These are phyloP conservation scores for Phallus indusiatus DNA, from an alignment of 768 basidiomycete genomes.

Conservation along the genomic window DNA sequence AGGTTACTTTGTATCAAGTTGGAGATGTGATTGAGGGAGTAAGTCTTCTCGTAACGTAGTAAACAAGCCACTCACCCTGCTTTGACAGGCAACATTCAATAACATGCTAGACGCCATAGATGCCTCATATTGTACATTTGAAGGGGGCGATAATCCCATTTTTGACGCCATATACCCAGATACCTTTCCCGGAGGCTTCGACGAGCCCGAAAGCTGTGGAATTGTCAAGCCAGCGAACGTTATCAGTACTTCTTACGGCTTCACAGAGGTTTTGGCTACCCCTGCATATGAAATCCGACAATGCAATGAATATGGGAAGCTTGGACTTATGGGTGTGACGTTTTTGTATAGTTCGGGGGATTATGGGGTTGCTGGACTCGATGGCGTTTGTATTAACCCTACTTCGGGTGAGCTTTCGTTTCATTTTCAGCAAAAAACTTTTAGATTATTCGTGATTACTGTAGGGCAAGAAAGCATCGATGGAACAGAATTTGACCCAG, in stretches of 20 bases:
- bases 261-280: constrained; percentile 29
- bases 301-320: constrained; percentile 5
- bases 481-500: constrained; percentile 30
- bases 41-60: constrained; percentile 6
- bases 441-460: too few relatives aligned
- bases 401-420: not conserved
- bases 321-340: constrained; percentile 8
- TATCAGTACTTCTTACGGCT: constrained; percentile 32
- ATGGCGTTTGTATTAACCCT: constrained; percentile 28
- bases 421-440: too few relatives aligned
- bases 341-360: constrained; percentile 30
- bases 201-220: constrained; percentile 30
- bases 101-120: constrained; percentile 42
- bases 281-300: constrained; percentile 6
- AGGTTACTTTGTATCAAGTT: constrained; percentile 34
- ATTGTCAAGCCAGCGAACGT: constrained; percentile 30
- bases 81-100: constrained; percentile 34
- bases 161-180: constrained; percentile 29
- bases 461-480: constrained; percentile 19
- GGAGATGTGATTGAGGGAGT: constrained; percentile 34
- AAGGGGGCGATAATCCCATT: constrained; percentile 27
- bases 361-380: constrained; percentile 29
- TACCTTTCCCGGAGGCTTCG: constrained; percentile 25
- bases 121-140: constrained; percentile 33
- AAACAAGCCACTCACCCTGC: not conserved